These are phyloP conservation scores for Scutellaria galericulata DNA, from an alignment of 257 asterid species.

Conservation along the genomic window DNA sequence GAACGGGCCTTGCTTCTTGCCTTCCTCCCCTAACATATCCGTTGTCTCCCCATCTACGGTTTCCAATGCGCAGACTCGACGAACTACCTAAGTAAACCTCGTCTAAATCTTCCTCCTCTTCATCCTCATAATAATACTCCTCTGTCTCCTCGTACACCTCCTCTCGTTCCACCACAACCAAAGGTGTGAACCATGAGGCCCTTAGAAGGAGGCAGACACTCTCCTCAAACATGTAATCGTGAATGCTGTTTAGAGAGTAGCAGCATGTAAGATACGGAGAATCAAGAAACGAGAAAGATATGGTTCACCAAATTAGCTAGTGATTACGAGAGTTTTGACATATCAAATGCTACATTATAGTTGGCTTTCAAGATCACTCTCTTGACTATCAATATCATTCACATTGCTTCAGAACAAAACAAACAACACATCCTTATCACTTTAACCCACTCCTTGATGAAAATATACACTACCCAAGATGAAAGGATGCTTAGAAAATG, in stretches of 20 bases:
- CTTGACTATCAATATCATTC: neutral
- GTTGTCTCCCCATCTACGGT: constrained; percentile 89
- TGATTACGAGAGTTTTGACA: neutral
- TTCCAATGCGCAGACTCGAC: constrained; percentile 73
- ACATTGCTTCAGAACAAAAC: constrained; percentile 4
- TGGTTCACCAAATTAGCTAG: neutral
- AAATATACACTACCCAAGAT: neutral
- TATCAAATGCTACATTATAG: neutral
- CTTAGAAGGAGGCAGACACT: constrained; percentile 80
- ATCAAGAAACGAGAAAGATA: neutral
- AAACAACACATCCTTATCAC: neutral
- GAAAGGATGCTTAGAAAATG: neutral
- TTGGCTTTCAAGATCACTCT: constrained; percentile 6
- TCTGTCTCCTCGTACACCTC: constrained; percentile 60
- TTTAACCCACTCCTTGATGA: neutral
- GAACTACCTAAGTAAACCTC: constrained; percentile 63
- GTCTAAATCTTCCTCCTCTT: constrained; percentile 59
- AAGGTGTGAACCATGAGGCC: constrained; percentile 72
- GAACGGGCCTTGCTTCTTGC: constrained; percentile 74
- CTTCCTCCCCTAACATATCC: constrained; percentile 92
- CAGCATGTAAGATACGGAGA: constrained; percentile 19
- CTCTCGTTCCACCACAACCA: constrained; percentile 55
- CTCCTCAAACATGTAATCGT: constrained; percentile 85
- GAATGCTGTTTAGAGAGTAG: constrained; percentile 48
- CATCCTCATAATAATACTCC: constrained; percentile 56